phyloP scores from a whole-genome alignment of 345 rosid species.

The Rhodamnia rubescens region DNA sequence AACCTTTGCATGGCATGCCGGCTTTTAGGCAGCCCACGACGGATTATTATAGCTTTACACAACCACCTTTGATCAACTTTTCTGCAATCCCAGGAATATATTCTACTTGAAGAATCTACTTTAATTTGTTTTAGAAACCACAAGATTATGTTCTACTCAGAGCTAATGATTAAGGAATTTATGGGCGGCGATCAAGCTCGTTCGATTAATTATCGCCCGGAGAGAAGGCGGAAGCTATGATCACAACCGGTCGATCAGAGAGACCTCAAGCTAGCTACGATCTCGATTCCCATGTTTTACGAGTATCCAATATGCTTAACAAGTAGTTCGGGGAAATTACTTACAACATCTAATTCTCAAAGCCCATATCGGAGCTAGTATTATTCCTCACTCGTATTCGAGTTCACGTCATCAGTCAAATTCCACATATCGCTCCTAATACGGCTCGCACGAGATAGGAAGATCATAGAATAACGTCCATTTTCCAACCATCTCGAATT shows the following conservation, averaged over 20 bases:
- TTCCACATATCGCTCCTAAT: no score
- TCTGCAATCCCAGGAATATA: not conserved
- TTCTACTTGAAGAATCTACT: not conserved
- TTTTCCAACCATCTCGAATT: not conserved
- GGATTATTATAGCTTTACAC: not conserved
- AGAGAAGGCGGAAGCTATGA: not conserved
- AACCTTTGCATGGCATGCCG: not conserved
- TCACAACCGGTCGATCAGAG: fast-evolving
- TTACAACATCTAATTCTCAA: not conserved
- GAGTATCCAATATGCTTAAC: not conserved
- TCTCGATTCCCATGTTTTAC: fast-evolving
- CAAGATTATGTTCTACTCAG: not conserved
- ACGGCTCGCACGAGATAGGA: no score
- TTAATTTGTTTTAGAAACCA: not conserved
- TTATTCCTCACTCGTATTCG: fast-evolving
- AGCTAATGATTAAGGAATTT: not conserved
- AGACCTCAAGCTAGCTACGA: not conserved
- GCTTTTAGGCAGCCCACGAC: not conserved
- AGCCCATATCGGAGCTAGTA: not conserved
- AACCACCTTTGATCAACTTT: not conserved
- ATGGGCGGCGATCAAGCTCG: not conserved
- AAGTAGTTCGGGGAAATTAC: not conserved
- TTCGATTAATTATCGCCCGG: not conserved
- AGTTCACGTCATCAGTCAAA: no score
- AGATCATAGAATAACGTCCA: not conserved